Conservation (phyloP, 768 basidiomycete species). For the Phaeotremella skinneri region DNA sequence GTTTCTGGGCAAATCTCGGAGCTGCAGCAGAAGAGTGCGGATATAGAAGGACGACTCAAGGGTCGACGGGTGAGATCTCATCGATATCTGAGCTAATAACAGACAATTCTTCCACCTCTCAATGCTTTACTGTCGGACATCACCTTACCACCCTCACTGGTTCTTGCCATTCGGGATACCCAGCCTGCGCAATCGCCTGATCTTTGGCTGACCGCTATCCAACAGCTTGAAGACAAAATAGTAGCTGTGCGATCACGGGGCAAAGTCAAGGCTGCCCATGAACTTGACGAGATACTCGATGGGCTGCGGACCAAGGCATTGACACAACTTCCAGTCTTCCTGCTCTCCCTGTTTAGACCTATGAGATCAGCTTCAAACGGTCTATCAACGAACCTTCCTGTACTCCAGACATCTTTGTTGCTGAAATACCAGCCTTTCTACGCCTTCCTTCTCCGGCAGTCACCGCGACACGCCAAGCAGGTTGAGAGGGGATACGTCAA, state of each 20-base stretch:
- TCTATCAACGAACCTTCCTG: conserved; percentile 77
- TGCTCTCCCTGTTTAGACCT: conserved; percentile 76
- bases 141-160: conserved; percentile 74
- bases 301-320: conserved; percentile 86
- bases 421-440: conserved; percentile 79
- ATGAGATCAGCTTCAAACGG: conserved; percentile 66
- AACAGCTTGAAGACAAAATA: conserved; percentile 75
- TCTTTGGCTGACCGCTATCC: conserved; percentile 77
- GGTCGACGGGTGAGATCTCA: conserved; percentile 68
- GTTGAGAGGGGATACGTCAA: conserved; percentile 81
- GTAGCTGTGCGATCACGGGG: conserved; percentile 67
- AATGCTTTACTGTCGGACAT: conserved; percentile 76
- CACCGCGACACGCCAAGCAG: conserved; percentile 75
- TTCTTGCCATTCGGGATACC: conserved; percentile 75
- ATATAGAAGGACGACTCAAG: conserved; percentile 81
- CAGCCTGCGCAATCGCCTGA: conserved; percentile 65
- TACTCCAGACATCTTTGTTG: conserved; percentile 82
- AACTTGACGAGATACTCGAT: conserved; percentile 77
- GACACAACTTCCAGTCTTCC: conserved; percentile 81
- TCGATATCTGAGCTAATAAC: neutral
- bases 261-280: conserved; percentile 81
- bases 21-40: conserved; percentile 82
- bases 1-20: conserved; percentile 97
- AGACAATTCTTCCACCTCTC: conserved; percentile 88
- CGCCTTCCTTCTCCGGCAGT: conserved; percentile 79